Percentiles rank a stretch among this genome's conserved stretches.
Conservation (phyloP, 2,329 filamentous ascomycete species). For the Cordyceps cateniannulata region DNA sequence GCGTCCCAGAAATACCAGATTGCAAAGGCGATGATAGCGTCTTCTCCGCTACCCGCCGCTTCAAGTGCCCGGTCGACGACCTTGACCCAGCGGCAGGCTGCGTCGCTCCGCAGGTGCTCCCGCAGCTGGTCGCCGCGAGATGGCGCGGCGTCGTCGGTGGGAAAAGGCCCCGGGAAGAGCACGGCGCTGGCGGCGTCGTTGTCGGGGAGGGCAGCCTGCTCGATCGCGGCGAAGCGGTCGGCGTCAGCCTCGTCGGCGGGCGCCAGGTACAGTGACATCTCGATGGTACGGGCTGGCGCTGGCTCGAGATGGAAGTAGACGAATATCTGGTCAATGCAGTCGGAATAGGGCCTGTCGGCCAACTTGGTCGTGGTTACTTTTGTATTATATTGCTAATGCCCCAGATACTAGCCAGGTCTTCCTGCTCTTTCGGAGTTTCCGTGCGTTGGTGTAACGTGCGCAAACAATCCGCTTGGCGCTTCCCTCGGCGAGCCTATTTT, state of each 20-base stretch:
- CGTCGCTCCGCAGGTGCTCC: background rate
- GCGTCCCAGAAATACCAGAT: constrained; percentile 2
- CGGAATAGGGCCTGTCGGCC: too few relatives aligned
- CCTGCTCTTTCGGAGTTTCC: too few relatives aligned
- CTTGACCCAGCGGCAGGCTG: constrained; percentile 13
- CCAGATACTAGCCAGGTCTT: too few relatives aligned
- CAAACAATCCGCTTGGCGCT: too few relatives aligned
- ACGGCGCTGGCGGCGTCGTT: background rate
- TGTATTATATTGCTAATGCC: too few relatives aligned
- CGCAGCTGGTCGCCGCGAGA: background rate
- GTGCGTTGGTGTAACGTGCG: too few relatives aligned
- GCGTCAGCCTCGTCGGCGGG: background rate
- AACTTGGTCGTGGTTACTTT: too few relatives aligned
- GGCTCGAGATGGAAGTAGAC: too few relatives aligned
- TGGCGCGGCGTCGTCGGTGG: background rate
- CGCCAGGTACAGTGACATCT: background rate
- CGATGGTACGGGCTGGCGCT: background rate
- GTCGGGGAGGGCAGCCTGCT: constrained; percentile 1
- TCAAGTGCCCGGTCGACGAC: background rate
- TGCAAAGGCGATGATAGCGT: background rate
- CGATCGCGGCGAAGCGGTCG: background rate
- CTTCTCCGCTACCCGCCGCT: background rate
- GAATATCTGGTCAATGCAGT: too few relatives aligned
- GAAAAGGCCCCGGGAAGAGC: background rate
- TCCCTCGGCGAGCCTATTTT: too few relatives aligned